These are phyloP conservation scores for Sphagnum tenellum DNA, from an alignment of 225 moss, liverwort and hornwort genomes.

Conservation along the genomic window DNA sequence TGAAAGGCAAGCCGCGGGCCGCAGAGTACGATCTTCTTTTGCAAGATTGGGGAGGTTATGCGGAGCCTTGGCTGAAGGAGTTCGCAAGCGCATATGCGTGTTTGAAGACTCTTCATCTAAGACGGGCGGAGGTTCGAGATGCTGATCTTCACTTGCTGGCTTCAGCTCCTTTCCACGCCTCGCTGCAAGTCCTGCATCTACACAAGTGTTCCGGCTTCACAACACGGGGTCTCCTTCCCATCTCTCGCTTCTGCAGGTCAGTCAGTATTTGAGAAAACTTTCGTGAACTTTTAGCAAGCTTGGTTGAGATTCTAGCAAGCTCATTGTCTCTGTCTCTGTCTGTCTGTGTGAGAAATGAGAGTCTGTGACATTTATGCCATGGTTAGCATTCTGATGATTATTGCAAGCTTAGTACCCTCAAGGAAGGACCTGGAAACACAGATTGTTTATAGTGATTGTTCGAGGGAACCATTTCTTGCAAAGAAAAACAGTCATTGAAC, in stretches of 20 bases:
- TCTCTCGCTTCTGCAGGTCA: constrained; percentile 37
- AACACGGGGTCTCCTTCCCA: constrained; percentile 29
- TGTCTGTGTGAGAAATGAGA: too few relatives aligned
- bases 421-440: too few relatives aligned
- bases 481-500: too few relatives aligned
- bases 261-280: constrained; percentile 15
- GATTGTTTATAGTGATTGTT: too few relatives aligned
- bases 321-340: background rate
- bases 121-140: constrained; percentile 23
- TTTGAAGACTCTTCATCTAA: constrained; percentile 30
- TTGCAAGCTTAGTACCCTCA: too few relatives aligned
- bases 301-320: too few relatives aligned
- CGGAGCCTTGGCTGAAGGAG: constrained; percentile 36
- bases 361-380: too few relatives aligned
- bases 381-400: too few relatives aligned
- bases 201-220: constrained; percentile 48
- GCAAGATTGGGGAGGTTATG: constrained; percentile 37
- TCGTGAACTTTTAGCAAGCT: too few relatives aligned
- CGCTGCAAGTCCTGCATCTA: constrained; percentile 28
- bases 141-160: constrained; percentile 22
- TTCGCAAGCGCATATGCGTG: constrained; percentile 16
- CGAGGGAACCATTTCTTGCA: too few relatives aligned
- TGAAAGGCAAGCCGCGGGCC: constrained; percentile 42
- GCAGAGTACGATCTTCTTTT: constrained; percentile 28
- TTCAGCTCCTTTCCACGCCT: constrained; percentile 17